Evolutionary conservation across 345 rosid species (phyloP).

Genomic region (Linum tenue): DNA sequence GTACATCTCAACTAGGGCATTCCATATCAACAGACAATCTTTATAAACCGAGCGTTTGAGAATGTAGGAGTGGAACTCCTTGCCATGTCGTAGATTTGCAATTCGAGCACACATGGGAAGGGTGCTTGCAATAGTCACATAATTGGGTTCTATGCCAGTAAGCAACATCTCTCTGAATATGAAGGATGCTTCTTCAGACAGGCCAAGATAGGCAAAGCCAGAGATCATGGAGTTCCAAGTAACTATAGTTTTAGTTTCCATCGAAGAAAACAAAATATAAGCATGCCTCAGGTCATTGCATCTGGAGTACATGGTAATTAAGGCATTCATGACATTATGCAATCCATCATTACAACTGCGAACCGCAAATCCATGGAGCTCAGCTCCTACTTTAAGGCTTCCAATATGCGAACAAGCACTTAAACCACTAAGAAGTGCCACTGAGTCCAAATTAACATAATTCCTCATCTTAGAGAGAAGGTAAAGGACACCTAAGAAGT

Average conservation of each 20-base stretch:
- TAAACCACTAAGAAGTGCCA: conserved; percentile 49
- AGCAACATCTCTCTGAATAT: conserved; percentile 54
- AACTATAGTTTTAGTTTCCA: conserved; percentile 33
- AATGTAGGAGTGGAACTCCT: conserved; percentile 73
- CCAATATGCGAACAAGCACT: conserved; percentile 62
- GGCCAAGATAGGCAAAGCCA: conserved; percentile 43
- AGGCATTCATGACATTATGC: conserved; percentile 50
- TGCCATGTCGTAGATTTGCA: conserved; percentile 79
- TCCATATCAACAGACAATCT: conserved; percentile 46
- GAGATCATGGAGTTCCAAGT: conserved; percentile 78
- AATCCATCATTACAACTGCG: conserved; percentile 28
- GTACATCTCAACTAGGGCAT: conserved; percentile 71
- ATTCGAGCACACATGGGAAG: conserved; percentile 71
- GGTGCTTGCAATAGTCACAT: conserved; percentile 61
- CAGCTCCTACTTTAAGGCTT: conserved; percentile 43
- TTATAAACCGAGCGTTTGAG: conserved; percentile 35
- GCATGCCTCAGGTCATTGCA: conserved; percentile 45
- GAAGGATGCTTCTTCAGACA: conserved; percentile 53
- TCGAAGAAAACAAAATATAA: conserved; percentile 31
- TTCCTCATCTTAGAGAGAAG: conserved; percentile 49
- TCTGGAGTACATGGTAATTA: conserved; percentile 71
- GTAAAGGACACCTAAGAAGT: conserved; percentile 40
- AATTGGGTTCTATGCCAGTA: conserved; percentile 53
- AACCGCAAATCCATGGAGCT: conserved; percentile 53
- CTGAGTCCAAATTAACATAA: conserved; percentile 34